phyloP scores from a whole-genome alignment of 176 grass and related monocot species.

The Thalia dealbata region DNA sequence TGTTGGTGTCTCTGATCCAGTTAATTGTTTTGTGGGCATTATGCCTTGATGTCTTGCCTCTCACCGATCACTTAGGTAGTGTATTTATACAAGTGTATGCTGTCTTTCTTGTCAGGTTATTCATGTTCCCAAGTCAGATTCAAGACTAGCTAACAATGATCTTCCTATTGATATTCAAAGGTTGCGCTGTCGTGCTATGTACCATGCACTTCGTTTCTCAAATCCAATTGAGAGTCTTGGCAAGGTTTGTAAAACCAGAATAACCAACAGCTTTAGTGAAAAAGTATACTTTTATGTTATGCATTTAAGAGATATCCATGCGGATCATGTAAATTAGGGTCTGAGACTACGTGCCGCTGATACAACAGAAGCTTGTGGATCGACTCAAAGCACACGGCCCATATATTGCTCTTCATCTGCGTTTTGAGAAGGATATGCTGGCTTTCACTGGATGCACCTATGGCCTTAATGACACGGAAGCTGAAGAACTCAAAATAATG shows the following conservation, averaged over 20 bases:
- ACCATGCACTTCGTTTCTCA: conserved; percentile 62
- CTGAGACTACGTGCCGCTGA: conserved; percentile 76
- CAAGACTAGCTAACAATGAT: conserved; percentile 74
- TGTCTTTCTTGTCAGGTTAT: conserved; percentile 47
- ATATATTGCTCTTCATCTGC: conserved; percentile 85
- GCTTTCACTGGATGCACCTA: conserved; percentile 85
- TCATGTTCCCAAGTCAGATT: conserved; percentile 90
- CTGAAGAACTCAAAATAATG: conserved; percentile 66
- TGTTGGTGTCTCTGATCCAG: neutral
- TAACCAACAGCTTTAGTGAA: conserved; percentile 24
- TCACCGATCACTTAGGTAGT: neutral
- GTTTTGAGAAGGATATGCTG: conserved; percentile 98
- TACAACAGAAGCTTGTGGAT: conserved; percentile 94
- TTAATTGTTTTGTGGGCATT: neutral
- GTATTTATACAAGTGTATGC: conserved; percentile 7
- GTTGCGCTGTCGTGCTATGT: conserved; percentile 81
- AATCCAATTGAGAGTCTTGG: conserved; percentile 72
- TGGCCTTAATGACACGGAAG: conserved; percentile 56
- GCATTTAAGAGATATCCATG: conserved; percentile 19
- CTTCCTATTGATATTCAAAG: conserved; percentile 94
- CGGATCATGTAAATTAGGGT: conserved; percentile 52
- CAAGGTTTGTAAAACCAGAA: conserved; percentile 47
- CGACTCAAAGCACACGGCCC: conserved; percentile 51
- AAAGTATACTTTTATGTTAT: conserved; percentile 12
- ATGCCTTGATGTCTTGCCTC: neutral